Conservation (phyloP, 2,329 filamentous ascomycete species). For the Blastomyces gilchristii region DNA sequence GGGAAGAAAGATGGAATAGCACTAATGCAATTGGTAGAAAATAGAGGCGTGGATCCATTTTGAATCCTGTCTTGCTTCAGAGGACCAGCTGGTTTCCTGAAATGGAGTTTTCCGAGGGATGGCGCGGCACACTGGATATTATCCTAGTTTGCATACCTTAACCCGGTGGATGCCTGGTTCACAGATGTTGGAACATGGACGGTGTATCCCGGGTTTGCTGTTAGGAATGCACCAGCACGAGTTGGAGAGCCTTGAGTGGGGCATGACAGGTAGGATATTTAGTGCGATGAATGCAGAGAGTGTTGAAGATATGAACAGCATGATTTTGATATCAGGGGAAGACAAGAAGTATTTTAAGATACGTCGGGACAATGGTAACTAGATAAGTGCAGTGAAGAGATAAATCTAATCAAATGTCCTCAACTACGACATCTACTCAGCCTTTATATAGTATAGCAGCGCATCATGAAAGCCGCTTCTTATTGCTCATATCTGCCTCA, state of each 20-base stretch:
- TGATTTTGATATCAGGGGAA: not conserved
- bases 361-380: not conserved
- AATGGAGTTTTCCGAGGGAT: constrained; percentile 4
- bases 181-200: constrained; percentile 5
- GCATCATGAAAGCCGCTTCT: not conserved
- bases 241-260: not conserved
- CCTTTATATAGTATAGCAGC: not conserved
- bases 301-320: not conserved
- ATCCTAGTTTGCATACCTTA: constrained; percentile 11
- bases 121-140: constrained; percentile 13
- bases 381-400: not conserved
- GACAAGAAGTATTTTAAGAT: not conserved
- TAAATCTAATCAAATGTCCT: not conserved
- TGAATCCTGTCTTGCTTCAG: constrained; percentile 4
- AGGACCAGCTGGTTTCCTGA: constrained; percentile 6
- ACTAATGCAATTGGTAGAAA: constrained; percentile 8
- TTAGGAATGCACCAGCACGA: constrained; percentile 1
- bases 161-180: not conserved
- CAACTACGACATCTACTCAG: not conserved
- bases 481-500: not conserved
- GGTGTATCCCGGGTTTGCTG: constrained; percentile 7
- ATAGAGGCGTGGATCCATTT: constrained; percentile 3
- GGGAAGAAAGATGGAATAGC: not conserved
- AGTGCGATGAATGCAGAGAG: not conserved
- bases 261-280: not conserved